Percentiles rank a stretch among this genome's conserved stretches.
phyloP scores from a whole-genome alignment of 2,329 filamentous ascomycete species.

The Clonostachys solani region DNA sequence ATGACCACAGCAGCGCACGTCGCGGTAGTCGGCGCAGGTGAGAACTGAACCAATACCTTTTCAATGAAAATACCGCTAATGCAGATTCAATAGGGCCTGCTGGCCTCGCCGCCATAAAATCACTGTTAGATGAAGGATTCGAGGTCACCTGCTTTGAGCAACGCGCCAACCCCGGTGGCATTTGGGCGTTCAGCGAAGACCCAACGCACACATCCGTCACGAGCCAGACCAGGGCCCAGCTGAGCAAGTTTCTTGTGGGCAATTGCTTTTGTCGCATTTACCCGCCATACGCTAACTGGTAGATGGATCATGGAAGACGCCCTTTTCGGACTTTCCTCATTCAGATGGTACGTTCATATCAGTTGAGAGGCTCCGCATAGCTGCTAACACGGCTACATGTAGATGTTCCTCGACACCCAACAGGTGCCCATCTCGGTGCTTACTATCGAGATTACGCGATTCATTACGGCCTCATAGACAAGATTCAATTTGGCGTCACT shows the following conservation, averaged over 20 bases:
- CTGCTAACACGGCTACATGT: neutral
- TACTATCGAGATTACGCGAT: conserved; percentile 15
- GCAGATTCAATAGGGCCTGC: conserved; percentile 7
- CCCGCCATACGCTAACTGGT: too few relatives aligned
- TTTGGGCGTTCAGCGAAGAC: conserved; percentile 14
- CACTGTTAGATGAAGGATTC: conserved; percentile 13
- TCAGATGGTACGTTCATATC: conserved; percentile 8
- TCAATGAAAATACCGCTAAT: too few relatives aligned
- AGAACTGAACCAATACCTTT: too few relatives aligned
- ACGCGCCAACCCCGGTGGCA: conserved; percentile 11
- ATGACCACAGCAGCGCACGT: too few relatives aligned
- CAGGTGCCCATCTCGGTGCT: conserved; percentile 4
- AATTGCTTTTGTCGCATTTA: too few relatives aligned
- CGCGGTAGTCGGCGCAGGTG: too few relatives aligned
- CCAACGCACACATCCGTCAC: conserved; percentile 12
- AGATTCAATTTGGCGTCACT: conserved; percentile 8
- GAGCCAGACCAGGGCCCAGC: conserved; percentile 9
- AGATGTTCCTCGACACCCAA: conserved; percentile 11
- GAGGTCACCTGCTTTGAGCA: conserved; percentile 14
- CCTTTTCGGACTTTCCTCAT: conserved; percentile 15
- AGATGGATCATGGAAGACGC: conserved; percentile 3
- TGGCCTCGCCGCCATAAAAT: conserved; percentile 13
- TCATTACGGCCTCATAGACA: conserved; percentile 8
- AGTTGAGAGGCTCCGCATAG: too few relatives aligned
- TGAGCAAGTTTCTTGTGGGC: conserved; percentile 16